phyloP scores from a whole-genome alignment of 1,139 yeast species.

The Taiozyma sp. region DNA sequence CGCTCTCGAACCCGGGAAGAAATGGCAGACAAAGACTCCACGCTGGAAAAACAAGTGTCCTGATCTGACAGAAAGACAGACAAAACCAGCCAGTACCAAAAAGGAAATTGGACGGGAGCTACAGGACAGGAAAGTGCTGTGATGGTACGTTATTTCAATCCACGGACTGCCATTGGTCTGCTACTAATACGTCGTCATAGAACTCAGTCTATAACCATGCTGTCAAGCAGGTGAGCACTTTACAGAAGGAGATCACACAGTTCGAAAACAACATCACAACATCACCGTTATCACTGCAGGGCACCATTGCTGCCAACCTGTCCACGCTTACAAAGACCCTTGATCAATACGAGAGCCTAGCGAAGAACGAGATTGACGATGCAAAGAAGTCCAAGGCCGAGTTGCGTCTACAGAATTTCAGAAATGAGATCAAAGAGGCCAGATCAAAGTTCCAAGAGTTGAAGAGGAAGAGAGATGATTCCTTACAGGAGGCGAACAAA shows the following conservation, averaged over 20 bases:
- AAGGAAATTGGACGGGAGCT: no score
- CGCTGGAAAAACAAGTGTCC: background rate
- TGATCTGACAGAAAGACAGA: background rate
- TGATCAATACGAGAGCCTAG: constrained; percentile 67
- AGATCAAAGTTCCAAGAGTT: constrained; percentile 56
- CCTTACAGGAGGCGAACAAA: constrained; percentile 45
- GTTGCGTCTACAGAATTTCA: constrained; percentile 56
- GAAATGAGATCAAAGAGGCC: constrained; percentile 52
- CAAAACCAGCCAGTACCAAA: no score
- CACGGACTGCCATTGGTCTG: background rate
- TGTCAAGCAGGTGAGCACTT: constrained; percentile 71
- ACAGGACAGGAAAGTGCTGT: no score
- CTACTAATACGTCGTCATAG: constrained; percentile 28
- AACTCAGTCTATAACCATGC: constrained; percentile 89
- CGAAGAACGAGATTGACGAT: constrained; percentile 54
- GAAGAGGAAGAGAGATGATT: constrained; percentile 61
- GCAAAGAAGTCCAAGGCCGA: constrained; percentile 60
- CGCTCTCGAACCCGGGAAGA: background rate
- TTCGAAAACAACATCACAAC: constrained; percentile 65
- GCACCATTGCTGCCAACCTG: constrained; percentile 81
- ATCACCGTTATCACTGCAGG: constrained; percentile 73
- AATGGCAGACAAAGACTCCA: background rate
- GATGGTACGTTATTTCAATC: background rate
- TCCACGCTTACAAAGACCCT: constrained; percentile 73
- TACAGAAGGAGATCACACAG: constrained; percentile 61